A percentile compares a stretch with the other conserved stretches of the same genome.
Evolutionary conservation across 768 basidiomycete genomes (phyloP).

Genomic region (Tricholoma flavovirens): DNA sequence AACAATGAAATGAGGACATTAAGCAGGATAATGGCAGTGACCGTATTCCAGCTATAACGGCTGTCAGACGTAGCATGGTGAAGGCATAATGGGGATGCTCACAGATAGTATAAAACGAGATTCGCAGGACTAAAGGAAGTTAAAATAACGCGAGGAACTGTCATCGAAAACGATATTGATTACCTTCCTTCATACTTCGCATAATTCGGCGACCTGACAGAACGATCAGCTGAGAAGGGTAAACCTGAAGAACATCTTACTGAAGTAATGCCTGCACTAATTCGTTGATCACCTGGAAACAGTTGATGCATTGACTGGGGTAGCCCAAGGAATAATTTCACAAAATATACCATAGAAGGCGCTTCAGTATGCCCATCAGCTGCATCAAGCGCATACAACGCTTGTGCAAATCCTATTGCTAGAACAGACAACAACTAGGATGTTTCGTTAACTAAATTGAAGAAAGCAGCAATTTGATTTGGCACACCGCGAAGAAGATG

Average conservation of each 20-base stretch:
- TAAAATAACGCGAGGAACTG: not conserved
- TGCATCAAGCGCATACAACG: conserved; percentile 83
- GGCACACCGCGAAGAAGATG: conserved; percentile 81
- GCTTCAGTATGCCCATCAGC: conserved; percentile 74
- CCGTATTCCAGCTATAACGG: conserved; percentile 66
- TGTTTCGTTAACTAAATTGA: not conserved
- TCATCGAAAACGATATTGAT: conserved; percentile 1
- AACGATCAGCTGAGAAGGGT: not conserved
- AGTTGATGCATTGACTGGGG: conserved; percentile 1
- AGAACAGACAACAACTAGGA: conserved; percentile 73
- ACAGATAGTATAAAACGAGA: conserved; percentile 77
- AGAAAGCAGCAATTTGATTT: conserved; percentile 11
- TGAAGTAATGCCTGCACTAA: conserved; percentile 80
- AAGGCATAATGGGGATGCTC: conserved; percentile 19
- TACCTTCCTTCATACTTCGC: conserved; percentile 49
- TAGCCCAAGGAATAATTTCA: not conserved
- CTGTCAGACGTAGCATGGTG: conserved; percentile 1
- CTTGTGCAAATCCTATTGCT: conserved; percentile 80
- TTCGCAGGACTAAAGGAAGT: conserved; percentile 41
- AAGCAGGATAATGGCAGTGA: conserved; percentile 77
- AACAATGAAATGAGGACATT: conserved; percentile 96
- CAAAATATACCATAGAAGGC: conserved; percentile 36
- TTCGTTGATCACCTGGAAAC: conserved; percentile 54
- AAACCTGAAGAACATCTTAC: conserved; percentile 32
- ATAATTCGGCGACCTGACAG: conserved; percentile 60